phyloP scores from a whole-genome alignment of 106 monocot genomes.

The Chionographis japonica region DNA sequence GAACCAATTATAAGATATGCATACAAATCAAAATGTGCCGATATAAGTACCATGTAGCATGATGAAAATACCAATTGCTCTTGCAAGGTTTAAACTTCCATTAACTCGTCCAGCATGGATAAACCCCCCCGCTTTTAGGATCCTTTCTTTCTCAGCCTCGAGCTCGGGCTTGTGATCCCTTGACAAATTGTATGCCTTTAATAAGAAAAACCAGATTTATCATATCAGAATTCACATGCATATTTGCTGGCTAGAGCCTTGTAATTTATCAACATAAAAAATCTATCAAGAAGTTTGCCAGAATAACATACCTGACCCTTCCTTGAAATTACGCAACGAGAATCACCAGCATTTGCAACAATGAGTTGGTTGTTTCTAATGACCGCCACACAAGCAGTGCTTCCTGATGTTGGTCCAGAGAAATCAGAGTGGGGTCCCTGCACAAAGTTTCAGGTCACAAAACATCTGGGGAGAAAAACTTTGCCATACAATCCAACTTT shows the following conservation, averaged over 20 bases:
- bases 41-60: not conserved
- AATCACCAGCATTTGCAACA: slow-evolving; percentile 97
- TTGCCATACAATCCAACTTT: not conserved
- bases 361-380: slow-evolving; percentile 79
- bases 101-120: slow-evolving; percentile 91
- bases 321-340: slow-evolving; percentile 97
- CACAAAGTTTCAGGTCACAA: slow-evolving; percentile 10
- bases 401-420: slow-evolving; percentile 78
- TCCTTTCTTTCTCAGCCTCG: slow-evolving; percentile 83
- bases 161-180: slow-evolving; percentile 98
- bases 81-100: slow-evolving; percentile 89
- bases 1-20: not conserved
- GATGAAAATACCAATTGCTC: slow-evolving; percentile 75
- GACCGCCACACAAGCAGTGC: slow-evolving; percentile 95
- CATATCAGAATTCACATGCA: not conserved
- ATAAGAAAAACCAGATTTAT: slow-evolving; percentile 3
- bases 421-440: slow-evolving; percentile 97
- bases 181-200: slow-evolving; percentile 81
- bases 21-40: not conserved
- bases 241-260: not conserved
- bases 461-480: not conserved
- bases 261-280: no score
- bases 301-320: slow-evolving; percentile 69
- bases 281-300: not conserved
- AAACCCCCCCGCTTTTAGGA: slow-evolving; percentile 87